Conservation (phyloP, 768 basidiomycete species). For the Suillus sp. region DNA sequence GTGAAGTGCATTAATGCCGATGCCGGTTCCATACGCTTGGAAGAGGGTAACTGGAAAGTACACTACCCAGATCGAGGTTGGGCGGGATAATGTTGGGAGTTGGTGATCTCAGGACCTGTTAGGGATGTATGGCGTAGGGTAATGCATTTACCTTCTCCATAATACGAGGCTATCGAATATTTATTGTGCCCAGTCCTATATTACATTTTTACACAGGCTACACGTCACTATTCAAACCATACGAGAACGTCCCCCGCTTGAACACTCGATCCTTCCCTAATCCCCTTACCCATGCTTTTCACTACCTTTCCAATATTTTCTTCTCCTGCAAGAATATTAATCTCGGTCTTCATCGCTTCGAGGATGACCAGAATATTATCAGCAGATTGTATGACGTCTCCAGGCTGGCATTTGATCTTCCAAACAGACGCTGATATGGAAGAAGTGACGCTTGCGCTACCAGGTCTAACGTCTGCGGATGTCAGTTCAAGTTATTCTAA, state of each 20-base stretch:
- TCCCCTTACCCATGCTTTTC: constrained; percentile 39
- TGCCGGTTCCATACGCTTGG: not conserved
- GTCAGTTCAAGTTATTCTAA: not conserved
- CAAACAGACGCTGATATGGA: constrained; percentile 33
- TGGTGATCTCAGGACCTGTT: not conserved
- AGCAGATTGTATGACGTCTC: constrained; percentile 43
- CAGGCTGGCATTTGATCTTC: constrained; percentile 48
- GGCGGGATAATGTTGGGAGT: not conserved
- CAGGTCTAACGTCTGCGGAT: constrained; percentile 11
- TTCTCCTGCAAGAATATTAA: constrained; percentile 48
- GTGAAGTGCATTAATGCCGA: not conserved
- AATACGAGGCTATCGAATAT: not conserved
- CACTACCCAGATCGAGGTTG: not conserved
- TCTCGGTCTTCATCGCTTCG: constrained; percentile 70
- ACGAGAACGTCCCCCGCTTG: constrained; percentile 49
- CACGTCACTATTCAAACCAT: constrained; percentile 23
- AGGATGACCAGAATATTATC: constrained; percentile 51
- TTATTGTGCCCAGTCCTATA: not conserved
- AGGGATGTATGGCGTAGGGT: not conserved
- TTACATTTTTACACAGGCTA: not conserved
- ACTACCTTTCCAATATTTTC: constrained; percentile 48
- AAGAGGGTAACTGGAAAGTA: not conserved
- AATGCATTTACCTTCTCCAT: not conserved
- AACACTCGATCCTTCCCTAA: constrained; percentile 47
- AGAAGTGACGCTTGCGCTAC: constrained; percentile 17